Evolutionary conservation across 768 basidiomycete genomes (phyloP).

Genomic region (Pleurotus pulmonarius): DNA sequence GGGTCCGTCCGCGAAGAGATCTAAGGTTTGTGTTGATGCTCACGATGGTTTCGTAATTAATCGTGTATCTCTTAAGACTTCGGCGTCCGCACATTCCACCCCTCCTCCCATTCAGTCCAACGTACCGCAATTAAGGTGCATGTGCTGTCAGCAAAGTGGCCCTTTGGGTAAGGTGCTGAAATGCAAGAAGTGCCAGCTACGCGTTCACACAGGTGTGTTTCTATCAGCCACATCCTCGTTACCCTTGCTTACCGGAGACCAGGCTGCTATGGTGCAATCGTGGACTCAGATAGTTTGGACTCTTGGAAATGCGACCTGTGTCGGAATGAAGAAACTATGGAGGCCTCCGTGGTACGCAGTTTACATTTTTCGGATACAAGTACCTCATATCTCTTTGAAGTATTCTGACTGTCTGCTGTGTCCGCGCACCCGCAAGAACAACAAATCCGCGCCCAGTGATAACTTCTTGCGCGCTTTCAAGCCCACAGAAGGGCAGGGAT

Average conservation of each 20-base stretch:
- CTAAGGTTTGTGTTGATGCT: conserved; percentile 32
- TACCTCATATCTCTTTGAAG: conserved; percentile 32
- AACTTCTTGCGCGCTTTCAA: conserved; percentile 76
- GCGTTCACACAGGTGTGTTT: conserved; percentile 71
- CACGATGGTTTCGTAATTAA: too few relatives aligned
- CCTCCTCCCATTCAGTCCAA: conserved; percentile 56
- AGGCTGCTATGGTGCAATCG: conserved; percentile 69
- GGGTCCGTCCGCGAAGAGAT: conserved; percentile 40
- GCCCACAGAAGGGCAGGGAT: conserved; percentile 90
- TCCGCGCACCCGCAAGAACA: conserved; percentile 54
- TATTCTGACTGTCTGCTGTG: conserved; percentile 84
- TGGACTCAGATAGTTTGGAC: conserved; percentile 61
- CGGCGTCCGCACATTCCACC: conserved; percentile 49
- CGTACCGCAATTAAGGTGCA: conserved; percentile 66
- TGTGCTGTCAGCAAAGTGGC: conserved; percentile 72
- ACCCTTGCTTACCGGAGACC: conserved; percentile 5
- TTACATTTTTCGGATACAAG: neutral
- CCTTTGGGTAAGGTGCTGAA: conserved; percentile 75
- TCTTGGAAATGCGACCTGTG: conserved; percentile 88
- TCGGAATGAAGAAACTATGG: conserved; percentile 74
- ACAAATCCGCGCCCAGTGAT: conserved; percentile 47
- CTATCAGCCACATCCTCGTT: neutral
- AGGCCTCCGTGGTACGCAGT: conserved; percentile 67
- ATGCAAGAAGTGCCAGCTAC: conserved; percentile 77
- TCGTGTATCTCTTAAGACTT: conserved; percentile 31